A percentile compares a stretch with the other conserved stretches of the same genome.
Evolutionary conservation across 2,329 filamentous ascomycete species (phyloP).

Genomic region (Hortaea sp.): DNA sequence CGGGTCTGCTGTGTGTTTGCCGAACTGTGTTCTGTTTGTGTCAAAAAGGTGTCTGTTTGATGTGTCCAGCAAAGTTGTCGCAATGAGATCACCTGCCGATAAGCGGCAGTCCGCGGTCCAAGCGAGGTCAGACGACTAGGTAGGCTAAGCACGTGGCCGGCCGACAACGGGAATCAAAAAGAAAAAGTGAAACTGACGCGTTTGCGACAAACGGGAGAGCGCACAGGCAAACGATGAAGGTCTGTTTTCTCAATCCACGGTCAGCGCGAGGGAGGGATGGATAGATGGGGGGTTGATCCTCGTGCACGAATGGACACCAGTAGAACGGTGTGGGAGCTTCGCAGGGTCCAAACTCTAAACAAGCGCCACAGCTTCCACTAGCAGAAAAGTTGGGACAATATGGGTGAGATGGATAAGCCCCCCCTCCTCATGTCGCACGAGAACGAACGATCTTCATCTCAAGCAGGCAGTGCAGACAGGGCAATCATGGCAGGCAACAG

Average conservation of each 20-base stretch:
- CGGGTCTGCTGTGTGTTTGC: not conserved
- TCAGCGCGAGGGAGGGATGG: no score
- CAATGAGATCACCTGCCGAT: slow-evolving; percentile 1
- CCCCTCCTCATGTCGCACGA: slow-evolving; percentile 4
- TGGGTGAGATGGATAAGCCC: not conserved
- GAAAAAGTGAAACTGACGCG: not conserved
- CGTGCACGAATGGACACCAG: no score
- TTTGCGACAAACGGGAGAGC: not conserved
- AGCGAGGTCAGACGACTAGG: slow-evolving; percentile 1
- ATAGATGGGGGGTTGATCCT: no score
- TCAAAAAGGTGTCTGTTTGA: not conserved
- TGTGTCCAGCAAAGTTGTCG: slow-evolving; percentile 1
- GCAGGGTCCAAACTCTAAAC: not conserved
- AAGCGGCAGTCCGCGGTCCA: not conserved
- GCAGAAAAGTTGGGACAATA: not conserved
- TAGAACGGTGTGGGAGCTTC: not conserved
- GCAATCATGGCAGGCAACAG: no score
- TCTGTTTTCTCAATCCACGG: no score
- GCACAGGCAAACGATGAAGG: no score
- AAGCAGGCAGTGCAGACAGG: no score
- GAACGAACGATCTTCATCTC: no score
- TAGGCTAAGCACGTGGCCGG: not conserved
- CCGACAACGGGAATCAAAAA: not conserved
- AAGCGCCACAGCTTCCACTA: not conserved
- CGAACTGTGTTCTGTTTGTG: not conserved